Evolutionary conservation across 768 basidiomycete species (phyloP).

Genomic region (Tricholoma saponaceum): DNA sequence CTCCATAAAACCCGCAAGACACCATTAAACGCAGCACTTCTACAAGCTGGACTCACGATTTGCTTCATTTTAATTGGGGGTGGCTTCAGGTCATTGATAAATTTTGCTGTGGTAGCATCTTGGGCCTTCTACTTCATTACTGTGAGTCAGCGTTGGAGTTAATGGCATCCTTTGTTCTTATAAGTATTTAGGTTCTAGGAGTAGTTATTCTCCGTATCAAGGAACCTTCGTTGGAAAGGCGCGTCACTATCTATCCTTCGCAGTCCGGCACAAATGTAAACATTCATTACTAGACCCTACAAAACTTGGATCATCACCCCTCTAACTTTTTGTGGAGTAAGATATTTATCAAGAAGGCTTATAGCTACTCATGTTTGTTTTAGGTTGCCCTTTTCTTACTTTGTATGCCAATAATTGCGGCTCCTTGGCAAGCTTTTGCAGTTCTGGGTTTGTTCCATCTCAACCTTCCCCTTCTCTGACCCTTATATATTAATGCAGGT

Average conservation of each 20-base stretch:
- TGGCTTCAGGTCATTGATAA: constrained; percentile 84
- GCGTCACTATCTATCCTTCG: background rate
- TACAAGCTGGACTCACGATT: constrained; percentile 74
- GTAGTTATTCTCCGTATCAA: constrained; percentile 84
- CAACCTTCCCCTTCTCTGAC: background rate
- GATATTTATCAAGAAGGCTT: constrained; percentile 20
- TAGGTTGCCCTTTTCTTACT: constrained; percentile 87
- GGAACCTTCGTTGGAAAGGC: constrained; percentile 85
- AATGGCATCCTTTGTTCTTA: background rate
- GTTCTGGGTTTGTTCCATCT: constrained; percentile 63
- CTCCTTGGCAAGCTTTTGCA: constrained; percentile 82
- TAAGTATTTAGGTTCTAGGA: constrained; percentile 64
- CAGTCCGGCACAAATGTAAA: background rate
- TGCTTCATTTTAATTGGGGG: constrained; percentile 82
- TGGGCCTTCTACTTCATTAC: constrained; percentile 90
- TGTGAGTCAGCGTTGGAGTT: constrained; percentile 34
- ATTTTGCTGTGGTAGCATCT: constrained; percentile 83
- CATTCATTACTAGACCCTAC: constrained; percentile 63
- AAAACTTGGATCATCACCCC: constrained; percentile 91
- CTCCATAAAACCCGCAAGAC: constrained; percentile 75
- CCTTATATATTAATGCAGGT: constrained; percentile 34
- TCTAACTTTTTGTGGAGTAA: constrained; percentile 80
- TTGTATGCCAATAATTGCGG: constrained; percentile 92
- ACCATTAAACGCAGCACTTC: constrained; percentile 81
- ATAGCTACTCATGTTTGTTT: constrained; percentile 3